Evolutionary conservation across 768 basidiomycete genomes (phyloP), one percentile per base, ranked within the genome.

Genomic region (Epithele typhae): DNA sequence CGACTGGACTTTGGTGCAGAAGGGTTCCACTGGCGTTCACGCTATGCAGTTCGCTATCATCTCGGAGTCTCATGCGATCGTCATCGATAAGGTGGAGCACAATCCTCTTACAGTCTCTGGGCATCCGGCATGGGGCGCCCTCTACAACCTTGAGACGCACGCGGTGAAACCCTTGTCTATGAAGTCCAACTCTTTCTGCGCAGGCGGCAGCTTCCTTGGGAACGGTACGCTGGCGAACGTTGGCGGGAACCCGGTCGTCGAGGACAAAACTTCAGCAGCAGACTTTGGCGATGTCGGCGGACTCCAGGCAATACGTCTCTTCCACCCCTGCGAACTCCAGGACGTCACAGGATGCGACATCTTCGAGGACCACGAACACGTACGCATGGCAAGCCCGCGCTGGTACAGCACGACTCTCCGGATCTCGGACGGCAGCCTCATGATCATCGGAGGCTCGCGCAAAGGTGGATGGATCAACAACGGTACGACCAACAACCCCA

Each of bases 401-500:
- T 92, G 88, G 88, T 92, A 92, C 64, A 81, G 76, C 48, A 86
- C 87, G 1, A 81, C 78, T 3, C 49, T 87, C 37, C 75, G 86
- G 36, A 71, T 90, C 48, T 63, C 69, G 5, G 88, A 89, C 51
- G 88, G 88, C n/a, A 87, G 86, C 55, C 84, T 78, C 0, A 85
- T 89, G 77, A 84, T 92, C 37, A 74, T 92, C 35, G 88, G 88
- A 1, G 89, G 89, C 14, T 85, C 87, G 7, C 81, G 74, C 54
- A 85, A 81, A 60, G 88, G 88, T 7, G 89, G 87, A 9, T 91
- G 87, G 87, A 89, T 89, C 52, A 90, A 90, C 60, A 91, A 90
- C 46, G 75, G 70, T 21, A 87, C 86, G 3, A 77, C 78, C 48
- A 87, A 89, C 68, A 90, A 90, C 59, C 87, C 88, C 3, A 89